These are phyloP conservation scores for Vigna trinervia DNA, from an alignment of 306 rosid species.

Conservation along the genomic window DNA sequence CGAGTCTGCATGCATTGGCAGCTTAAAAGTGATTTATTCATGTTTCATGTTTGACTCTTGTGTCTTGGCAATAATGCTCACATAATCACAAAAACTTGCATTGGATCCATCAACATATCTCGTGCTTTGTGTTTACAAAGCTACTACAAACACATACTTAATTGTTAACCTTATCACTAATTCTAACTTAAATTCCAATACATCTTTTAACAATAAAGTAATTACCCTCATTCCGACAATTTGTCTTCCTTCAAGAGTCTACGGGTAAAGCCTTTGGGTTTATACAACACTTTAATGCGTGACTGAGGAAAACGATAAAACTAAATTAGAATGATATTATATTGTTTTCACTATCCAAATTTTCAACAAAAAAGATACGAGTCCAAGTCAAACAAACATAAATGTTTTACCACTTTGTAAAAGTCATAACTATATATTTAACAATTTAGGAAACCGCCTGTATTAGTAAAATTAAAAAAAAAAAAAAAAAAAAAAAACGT, in stretches of 20 bases:
- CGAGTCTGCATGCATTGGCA: background rate
- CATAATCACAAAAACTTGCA: slow-evolving; percentile 16
- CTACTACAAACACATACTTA: background rate
- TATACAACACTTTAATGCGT: background rate
- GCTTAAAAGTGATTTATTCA: background rate
- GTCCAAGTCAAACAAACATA: background rate
- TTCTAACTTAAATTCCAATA: background rate
- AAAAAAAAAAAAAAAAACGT: too few species aligned
- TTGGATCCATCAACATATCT: slow-evolving; percentile 35
- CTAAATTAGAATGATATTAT: background rate
- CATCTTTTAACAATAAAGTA: background rate
- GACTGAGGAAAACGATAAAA: background rate
- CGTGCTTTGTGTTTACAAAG: background rate
- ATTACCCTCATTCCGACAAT: background rate
- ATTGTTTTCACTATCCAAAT: background rate
- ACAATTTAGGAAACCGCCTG: too few species aligned
- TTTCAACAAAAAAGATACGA: background rate
- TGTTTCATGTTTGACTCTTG: slow-evolving; percentile 17
- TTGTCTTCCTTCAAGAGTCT: slow-evolving; percentile 2
- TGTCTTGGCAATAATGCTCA: background rate
- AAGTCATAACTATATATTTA: background rate
- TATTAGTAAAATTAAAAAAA: too few species aligned
- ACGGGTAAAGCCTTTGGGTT: background rate
- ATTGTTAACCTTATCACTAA: background rate
- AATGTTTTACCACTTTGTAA: too few species aligned